Percentiles rank a stretch among this genome's conserved stretches.
phyloP scores from a whole-genome alignment of 2,329 filamentous ascomycete genomes.

The Microdochium trichocladiopsis region DNA sequence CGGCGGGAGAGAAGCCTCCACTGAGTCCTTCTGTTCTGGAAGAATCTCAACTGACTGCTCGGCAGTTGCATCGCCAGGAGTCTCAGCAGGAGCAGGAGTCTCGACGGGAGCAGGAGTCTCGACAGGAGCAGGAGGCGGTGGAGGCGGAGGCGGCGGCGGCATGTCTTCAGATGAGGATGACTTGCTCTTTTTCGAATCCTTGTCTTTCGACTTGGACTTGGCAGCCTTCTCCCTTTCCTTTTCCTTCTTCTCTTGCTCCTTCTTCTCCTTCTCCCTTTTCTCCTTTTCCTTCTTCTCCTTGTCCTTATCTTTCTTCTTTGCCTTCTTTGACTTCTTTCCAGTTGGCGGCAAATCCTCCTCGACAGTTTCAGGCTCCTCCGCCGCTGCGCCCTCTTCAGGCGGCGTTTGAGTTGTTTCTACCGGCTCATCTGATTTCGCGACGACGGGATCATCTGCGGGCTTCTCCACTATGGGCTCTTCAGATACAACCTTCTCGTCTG shows the following conservation, averaged over 20 bases:
- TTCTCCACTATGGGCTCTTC: neutral
- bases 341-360: neutral
- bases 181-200: neutral
- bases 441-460: neutral
- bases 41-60: too few relatives aligned
- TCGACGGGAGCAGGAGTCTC: neutral
- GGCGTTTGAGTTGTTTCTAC: neutral
- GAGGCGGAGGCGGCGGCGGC: neutral
- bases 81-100: neutral
- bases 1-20: neutral
- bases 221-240: constrained; percentile 5
- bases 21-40: too few relatives aligned
- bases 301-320: constrained; percentile 6
- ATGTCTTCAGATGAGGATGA: constrained; percentile 1
- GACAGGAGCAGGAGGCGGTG: neutral
- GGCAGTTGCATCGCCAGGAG: too few relatives aligned
- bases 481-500: neutral
- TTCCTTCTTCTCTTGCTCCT: constrained; percentile 6
- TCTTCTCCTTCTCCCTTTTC: constrained; percentile 9
- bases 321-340: neutral
- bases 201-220: constrained; percentile 1
- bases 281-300: constrained; percentile 10
- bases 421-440: neutral
- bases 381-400: neutral
- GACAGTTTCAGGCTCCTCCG: neutral